Evolutionary conservation across 495 filamentous ascomycete species (phyloP), one percentile per base, ranked within the genome.

Genomic region (Penicillium antarcticum): DNA sequence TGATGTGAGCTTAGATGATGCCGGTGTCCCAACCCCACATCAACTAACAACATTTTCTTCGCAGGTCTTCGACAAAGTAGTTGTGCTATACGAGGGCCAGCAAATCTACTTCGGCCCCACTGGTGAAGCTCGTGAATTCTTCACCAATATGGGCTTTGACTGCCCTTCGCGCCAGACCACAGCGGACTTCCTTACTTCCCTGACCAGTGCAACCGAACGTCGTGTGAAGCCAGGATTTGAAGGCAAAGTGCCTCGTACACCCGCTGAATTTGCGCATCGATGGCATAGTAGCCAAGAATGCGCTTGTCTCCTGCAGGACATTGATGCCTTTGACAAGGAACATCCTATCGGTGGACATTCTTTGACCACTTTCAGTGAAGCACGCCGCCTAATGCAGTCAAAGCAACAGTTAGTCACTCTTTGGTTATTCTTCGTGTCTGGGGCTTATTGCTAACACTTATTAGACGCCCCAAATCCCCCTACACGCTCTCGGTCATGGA

Each of bases 241-340:
- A 58, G 67, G 77, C 41, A 69, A 71, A n/a, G 82, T 87, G 2
- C 89, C 89, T 4, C 80, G 84, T 6, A 88, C 87, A 0, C 77
- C 87, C 0, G 81, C 86, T 37, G 87, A 91, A 45, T 89, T 91
- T 45, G 84, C 84, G 2, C 65, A 68, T 10, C 76, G 74, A 18
- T 95, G 89, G 89, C 86, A 84, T 61, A 78, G 81, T 43, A 94
- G 88, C 57, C 65, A 75, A n/a, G 84, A 89, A 35, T 80, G 86
- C 48, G 67, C 74, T 45, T 16, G 67, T 74, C 42, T 78, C 77
- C 6, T 89, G 78, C 79, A 77, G 52, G 73, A 71, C 36, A 86
- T 80, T 43, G 47, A 68, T 5, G 73, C 79, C 12, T 83, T 79
- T 54, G 77, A 85, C 35, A 53, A 66, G 37, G 34, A 67, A 23